Percentiles rank a stretch among this genome's conserved stretches.
These are phyloP conservation scores for Mortierella sp. DNA, from an alignment of 371 early-diverging fungal species.

Conservation along the genomic window DNA sequence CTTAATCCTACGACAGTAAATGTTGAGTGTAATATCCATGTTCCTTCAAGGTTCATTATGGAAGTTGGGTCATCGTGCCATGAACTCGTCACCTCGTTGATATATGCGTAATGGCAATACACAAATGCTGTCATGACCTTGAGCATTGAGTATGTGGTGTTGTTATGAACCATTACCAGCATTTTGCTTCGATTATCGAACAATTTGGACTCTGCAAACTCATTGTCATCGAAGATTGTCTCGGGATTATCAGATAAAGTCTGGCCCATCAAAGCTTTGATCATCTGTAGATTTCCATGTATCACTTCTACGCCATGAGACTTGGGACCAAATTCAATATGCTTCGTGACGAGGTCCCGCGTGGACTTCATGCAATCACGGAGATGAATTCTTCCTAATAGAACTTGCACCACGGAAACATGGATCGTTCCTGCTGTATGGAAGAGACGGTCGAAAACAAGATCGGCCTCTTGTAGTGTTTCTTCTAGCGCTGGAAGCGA, in stretches of 20 bases:
- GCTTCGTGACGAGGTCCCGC: constrained; percentile 37
- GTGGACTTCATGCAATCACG: constrained; percentile 46
- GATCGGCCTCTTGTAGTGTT: constrained; percentile 37
- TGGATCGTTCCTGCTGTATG: constrained; percentile 52
- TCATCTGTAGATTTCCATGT: constrained; percentile 48
- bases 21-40: constrained; percentile 43
- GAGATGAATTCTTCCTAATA: constrained; percentile 34
- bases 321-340: constrained; percentile 50
- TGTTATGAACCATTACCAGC: constrained; percentile 35
- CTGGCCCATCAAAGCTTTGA: constrained; percentile 46
- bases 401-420: constrained; percentile 36
- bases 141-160: constrained; percentile 51
- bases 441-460: constrained; percentile 52
- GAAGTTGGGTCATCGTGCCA: constrained; percentile 54
- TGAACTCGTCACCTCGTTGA: constrained; percentile 26
- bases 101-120: constrained; percentile 38
- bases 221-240: constrained; percentile 49
- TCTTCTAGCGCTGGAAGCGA: constrained; percentile 46
- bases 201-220: constrained; percentile 34
- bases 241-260: constrained; percentile 26
- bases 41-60: constrained; percentile 53
- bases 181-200: constrained; percentile 12
- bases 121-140: constrained; percentile 44
- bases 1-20: constrained; percentile 40
- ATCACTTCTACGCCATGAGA: constrained; percentile 49